Percentiles rank a stretch among this genome's conserved stretches.
Conservation (phyloP, 441 rosid genomes). For the Francoa sonchifolia region DNA sequence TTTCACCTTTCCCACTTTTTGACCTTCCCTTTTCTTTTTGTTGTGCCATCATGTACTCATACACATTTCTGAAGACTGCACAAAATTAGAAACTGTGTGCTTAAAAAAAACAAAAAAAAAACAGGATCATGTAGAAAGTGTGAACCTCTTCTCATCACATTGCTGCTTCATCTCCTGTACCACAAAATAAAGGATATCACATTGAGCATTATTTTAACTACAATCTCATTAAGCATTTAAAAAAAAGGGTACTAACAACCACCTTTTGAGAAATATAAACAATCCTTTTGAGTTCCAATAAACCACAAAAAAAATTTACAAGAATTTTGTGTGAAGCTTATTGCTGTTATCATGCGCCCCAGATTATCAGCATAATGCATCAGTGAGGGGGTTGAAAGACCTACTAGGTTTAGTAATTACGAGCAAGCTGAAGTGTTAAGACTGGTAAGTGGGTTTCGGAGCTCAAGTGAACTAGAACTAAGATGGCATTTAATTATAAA, state of each 20-base stretch:
- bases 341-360: too few relatives aligned
- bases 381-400: too few relatives aligned
- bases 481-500: too few relatives aligned
- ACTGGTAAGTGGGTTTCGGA: too few relatives aligned
- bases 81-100: constrained; percentile 17
- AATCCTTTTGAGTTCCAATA: too few relatives aligned
- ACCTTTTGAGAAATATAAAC: background rate
- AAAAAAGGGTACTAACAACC: background rate
- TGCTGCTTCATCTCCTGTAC: constrained; percentile 97
- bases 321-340: too few relatives aligned
- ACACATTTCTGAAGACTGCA: constrained; percentile 50
- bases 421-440: too few relatives aligned
- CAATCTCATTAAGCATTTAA: background rate
- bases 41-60: constrained; percentile 65
- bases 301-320: too few relatives aligned
- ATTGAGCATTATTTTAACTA: constrained; percentile 8
- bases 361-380: too few relatives aligned
- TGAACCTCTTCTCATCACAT: constrained; percentile 89
- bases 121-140: constrained; percentile 8
- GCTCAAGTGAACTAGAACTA: too few relatives aligned
- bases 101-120: constrained; percentile 9
- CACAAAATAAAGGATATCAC: constrained; percentile 14
- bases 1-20: constrained; percentile 65
- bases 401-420: too few relatives aligned
- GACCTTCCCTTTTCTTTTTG: constrained; percentile 74